Evolutionary conservation across 108 stramenopile species (phyloP).

Genomic region (Cyclostephanos tholiformis): DNA sequence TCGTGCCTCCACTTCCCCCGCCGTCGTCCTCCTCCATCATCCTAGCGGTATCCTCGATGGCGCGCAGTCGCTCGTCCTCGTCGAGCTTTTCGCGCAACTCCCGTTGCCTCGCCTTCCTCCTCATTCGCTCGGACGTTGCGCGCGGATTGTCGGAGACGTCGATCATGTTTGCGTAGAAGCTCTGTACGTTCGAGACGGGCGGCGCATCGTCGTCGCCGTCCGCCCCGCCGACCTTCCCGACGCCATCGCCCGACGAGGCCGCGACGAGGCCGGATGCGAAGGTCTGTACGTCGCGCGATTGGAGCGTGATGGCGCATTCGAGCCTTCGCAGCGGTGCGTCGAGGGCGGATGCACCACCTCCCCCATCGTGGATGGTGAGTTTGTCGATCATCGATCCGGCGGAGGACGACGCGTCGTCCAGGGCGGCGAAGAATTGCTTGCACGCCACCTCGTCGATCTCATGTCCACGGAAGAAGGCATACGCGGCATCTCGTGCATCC

Average conservation of each 20-base stretch:
- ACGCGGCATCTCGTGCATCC: conserved; percentile 63
- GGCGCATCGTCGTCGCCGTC: neutral
- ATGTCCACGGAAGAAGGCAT: conserved; percentile 45
- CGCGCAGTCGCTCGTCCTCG: conserved; percentile 62
- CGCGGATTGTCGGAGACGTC: conserved; percentile 46
- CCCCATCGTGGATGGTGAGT: conserved; percentile 1
- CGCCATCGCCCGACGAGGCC: conserved; percentile 4
- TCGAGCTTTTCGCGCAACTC: conserved; percentile 60
- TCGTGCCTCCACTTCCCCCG: neutral
- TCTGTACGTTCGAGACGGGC: conserved; percentile 48
- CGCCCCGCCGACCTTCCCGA: conserved; percentile 8
- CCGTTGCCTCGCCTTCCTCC: conserved; percentile 65
- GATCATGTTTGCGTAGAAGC: conserved; percentile 77
- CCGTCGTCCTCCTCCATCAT: conserved; percentile 47
- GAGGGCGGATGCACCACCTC: no score
- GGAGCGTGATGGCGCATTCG: conserved; percentile 61
- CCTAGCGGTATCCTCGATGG: conserved; percentile 63
- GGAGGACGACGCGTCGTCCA: conserved; percentile 33
- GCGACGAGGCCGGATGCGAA: conserved; percentile 63
- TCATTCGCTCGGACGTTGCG: conserved; percentile 59
- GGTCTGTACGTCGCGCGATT: conserved; percentile 56
- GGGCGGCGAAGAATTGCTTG: conserved; percentile 36
- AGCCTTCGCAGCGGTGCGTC: conserved; percentile 44
- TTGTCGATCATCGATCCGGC: neutral
- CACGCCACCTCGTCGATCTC: conserved; percentile 51